These are phyloP conservation scores for Suillus weaverae DNA, from an alignment of 768 basidiomycete species.

Conservation along the genomic window DNA sequence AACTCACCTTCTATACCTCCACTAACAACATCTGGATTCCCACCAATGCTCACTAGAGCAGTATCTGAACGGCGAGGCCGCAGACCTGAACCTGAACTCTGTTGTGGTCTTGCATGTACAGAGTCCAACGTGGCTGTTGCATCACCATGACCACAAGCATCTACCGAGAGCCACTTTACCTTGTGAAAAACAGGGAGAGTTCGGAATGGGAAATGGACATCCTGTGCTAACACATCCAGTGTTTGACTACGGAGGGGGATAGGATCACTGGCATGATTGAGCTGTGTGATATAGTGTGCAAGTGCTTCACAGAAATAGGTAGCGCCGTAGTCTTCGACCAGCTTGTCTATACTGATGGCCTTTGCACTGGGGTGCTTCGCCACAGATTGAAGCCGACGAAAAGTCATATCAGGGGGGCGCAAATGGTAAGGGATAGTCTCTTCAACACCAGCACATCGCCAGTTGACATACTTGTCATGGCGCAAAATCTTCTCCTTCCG, in stretches of 20 bases:
- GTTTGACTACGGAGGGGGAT: constrained; percentile 14
- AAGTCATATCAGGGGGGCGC: constrained; percentile 14
- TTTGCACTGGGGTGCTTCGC: constrained; percentile 26
- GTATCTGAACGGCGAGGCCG: too few species aligned
- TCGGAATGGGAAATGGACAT: constrained; percentile 16
- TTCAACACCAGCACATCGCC: constrained; percentile 29
- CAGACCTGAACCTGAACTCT: too few species aligned
- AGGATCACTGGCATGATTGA: constrained; percentile 16
- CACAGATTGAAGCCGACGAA: constrained; percentile 16
- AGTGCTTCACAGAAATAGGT: background rate
- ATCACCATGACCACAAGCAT: too few species aligned
- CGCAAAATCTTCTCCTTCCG: constrained; percentile 32
- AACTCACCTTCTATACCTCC: constrained; percentile 22
- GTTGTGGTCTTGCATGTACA: too few species aligned
- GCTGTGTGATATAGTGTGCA: constrained; percentile 19
- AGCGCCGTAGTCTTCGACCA: constrained; percentile 27
- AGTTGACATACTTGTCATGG: constrained; percentile 24
- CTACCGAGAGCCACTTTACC: too few species aligned
- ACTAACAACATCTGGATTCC: background rate
- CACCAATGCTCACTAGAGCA: constrained; percentile 21
- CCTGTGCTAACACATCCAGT: constrained; percentile 7
- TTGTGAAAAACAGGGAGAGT: too few species aligned
- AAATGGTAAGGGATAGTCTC: constrained; percentile 28
- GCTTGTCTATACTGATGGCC: constrained; percentile 21
- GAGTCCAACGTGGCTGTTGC: too few species aligned